phyloP scores from a whole-genome alignment of 148 eudicot genomes.

The Agrostemma githago region DNA sequence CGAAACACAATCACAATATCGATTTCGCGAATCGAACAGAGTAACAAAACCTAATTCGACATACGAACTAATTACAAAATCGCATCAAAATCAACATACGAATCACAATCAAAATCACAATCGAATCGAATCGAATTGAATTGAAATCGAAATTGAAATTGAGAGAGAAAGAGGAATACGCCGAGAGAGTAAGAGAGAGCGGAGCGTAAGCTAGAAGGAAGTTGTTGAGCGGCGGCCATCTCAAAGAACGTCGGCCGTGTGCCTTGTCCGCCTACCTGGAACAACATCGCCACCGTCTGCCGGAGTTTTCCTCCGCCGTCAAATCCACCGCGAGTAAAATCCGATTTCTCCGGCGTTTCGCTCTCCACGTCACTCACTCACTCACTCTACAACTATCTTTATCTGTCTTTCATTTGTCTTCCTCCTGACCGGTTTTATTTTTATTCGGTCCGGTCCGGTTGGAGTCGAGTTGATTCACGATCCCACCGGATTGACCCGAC shows the following conservation, averaged over 20 bases:
- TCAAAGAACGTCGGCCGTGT: constrained; percentile 94
- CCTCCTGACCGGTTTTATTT: not conserved
- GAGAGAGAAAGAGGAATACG: constrained; percentile 33
- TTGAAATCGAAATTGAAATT: not conserved
- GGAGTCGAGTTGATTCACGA: not conserved
- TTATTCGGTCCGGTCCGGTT: not conserved
- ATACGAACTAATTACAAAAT: too few relatives aligned
- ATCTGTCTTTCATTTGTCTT: not conserved
- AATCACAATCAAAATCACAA: not conserved
- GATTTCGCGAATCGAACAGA: too few relatives aligned
- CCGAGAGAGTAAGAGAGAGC: constrained; percentile 93
- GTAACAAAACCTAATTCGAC: too few relatives aligned
- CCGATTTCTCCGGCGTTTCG: not conserved
- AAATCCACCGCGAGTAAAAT: too few relatives aligned
- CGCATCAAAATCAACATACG: too few relatives aligned
- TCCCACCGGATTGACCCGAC: too few relatives aligned
- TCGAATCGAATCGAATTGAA: not conserved
- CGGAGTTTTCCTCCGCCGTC: not conserved
- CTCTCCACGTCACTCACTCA: not conserved
- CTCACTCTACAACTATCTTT: not conserved
- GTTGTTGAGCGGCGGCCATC: constrained; percentile 99
- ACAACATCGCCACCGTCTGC: constrained; percentile 58
- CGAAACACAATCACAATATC: too few relatives aligned
- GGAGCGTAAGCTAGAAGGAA: constrained; percentile 84
- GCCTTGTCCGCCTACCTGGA: constrained; percentile 95